Evolutionary conservation across 2,329 filamentous ascomycete genomes (phyloP), one percentile per base, ranked within the genome.

Genomic region (Dothidotthia symphoricarpi): DNA sequence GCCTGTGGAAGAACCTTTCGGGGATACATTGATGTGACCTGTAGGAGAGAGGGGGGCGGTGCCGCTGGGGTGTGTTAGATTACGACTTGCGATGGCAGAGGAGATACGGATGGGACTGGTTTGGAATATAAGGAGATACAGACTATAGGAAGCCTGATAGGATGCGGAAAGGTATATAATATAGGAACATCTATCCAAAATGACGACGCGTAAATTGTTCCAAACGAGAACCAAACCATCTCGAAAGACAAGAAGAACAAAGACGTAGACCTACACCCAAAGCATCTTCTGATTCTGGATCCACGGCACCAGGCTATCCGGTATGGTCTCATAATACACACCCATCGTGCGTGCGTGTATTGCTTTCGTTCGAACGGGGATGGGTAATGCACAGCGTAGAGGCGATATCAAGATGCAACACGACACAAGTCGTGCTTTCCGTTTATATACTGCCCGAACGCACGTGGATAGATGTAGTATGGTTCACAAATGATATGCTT

Each of bases 21-120:
- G 70, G 0, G 68, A 71, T 45, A 72, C 61, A 44, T 73, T 73
- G 47, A 73, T 68, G 50, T 73, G 69, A 15, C 69, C 70, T 3
- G 47, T 24, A 15, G 44, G 48, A 3, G 67, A 62, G 5, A 73
- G 62, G 1, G 70, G 70, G 0, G 70, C 68, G 0, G 68, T 68
- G 28, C 62, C 67, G 8, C 32, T 40, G 12, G 8, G 16, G 12
- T 11, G 8, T 25, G 14, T 30, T 26, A 30, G 31, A 26, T 11
- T 22, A 16, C 19, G 11, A 14, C 12, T 13, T 15, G 19, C 19
- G 5, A 22, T 22, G 5, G 19, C 5, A 9, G 9, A 22, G 19
- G 9, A 22, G 19, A 22, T 9, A 4, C 8, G 6, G 30, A 15
- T 12, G 11, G 24, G 13, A 24, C 6, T 24, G 13, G 12, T 10